Base-by-base conservation (phyloP, 2,329 filamentous ascomycete species). In the Dendryphion nanum region DNA sequence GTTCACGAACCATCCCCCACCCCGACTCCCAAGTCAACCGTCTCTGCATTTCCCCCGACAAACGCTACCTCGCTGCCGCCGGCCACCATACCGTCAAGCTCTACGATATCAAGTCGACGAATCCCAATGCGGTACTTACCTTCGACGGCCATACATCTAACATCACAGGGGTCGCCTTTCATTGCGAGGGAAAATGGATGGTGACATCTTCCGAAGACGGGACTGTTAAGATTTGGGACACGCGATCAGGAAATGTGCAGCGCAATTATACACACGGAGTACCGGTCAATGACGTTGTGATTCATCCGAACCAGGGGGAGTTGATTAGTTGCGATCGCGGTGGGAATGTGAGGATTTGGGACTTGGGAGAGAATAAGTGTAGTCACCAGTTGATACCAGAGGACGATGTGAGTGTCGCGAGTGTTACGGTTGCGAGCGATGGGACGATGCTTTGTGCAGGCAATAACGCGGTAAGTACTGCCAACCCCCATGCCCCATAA, bases 131-230 rank as follows among this genome's bases (percentile, higher is more conserved):
- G 1, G 77, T 97, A 17, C 81, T 97, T 58, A 90, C 86, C 15
- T 97, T 98, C 58, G 91, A 97, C 63, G 93, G 93, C 29, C 93
- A 98, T 70, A 93, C 88, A 10, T 89, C 84, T 51, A 98, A 98
- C 59, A 85, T 98, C 62, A 98, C 93, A 0, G 93, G 93, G 30
- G 87, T 98, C 32, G 90, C 90, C 8, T 98, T 98, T 64, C 93
- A 98, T 67, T 97, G 91, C 65, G 93, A 98, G 68, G 90, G 91
- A 8, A 98, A 98, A 71, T 98, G 93, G 93, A 96, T 98, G 87
- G 93, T 97, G 14, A 98, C 93, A 7, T 94, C 86, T 66, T 95
- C 88, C 32, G 93, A 98, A 68, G 93, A 98, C 61, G 88, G 90
- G 55, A 95, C 89, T 1, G 90, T 96, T 60, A 95, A 95, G 75